Conservation (phyloP, 1,284 basidiomycete genomes). For the Cutaneotrichosporon curvatum region DNA sequence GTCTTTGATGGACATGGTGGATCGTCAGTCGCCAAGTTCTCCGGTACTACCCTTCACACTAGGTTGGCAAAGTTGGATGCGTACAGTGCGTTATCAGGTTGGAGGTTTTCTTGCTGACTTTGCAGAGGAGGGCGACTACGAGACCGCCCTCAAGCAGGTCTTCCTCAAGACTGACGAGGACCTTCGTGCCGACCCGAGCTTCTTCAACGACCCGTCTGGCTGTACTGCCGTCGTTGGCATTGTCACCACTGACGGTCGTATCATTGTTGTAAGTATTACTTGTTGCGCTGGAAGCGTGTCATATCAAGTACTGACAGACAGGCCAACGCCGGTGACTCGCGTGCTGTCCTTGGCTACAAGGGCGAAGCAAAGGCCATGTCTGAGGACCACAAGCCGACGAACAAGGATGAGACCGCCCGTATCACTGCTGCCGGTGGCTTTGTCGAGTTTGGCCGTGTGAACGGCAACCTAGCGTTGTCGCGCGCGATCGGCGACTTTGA, state of each 20-base stretch:
- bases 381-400: constrained; percentile 92
- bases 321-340: constrained; percentile 98
- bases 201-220: constrained; percentile 86
- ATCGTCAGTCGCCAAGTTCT: constrained; percentile 79
- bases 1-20: constrained; percentile 99
- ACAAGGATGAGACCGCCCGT: constrained; percentile 76
- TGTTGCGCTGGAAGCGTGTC: not conserved
- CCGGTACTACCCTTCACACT: constrained; percentile 81
- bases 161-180: constrained; percentile 96
- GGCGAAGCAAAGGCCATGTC: constrained; percentile 84
- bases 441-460: constrained; percentile 94
- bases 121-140: constrained; percentile 57
- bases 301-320: constrained; percentile 44
- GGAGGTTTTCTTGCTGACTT: not conserved
- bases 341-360: constrained; percentile 78
- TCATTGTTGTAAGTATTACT: constrained; percentile 64
- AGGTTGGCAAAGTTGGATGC: constrained; percentile 66
- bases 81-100: constrained; percentile 53
- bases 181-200: constrained; percentile 75
- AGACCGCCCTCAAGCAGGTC: constrained; percentile 72
- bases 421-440: constrained; percentile 93
- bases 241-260: constrained; percentile 62
- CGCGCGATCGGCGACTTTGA: constrained; percentile 97
- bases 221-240: constrained; percentile 92
- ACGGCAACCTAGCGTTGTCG: constrained; percentile 93